These are phyloP conservation scores for Acanthamoeba lenticulata DNA, from an alignment of 208 protist genomes.

Conservation along the genomic window DNA sequence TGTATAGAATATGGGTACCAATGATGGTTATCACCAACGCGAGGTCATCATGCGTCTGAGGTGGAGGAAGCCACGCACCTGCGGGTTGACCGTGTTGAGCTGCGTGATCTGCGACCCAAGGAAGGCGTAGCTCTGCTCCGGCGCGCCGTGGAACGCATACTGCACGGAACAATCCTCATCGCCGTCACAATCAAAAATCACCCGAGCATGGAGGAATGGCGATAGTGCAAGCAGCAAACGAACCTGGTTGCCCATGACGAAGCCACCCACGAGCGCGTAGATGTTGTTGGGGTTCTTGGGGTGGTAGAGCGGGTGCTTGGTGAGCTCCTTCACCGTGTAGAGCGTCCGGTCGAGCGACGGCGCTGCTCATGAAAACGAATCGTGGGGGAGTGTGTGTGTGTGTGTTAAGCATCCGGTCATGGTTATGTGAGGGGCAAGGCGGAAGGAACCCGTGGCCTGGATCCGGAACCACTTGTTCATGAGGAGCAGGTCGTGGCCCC, in stretches of 20 bases:
- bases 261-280: slow-evolving; percentile 14
- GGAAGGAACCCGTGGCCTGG: slow-evolving; percentile 18
- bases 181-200: background rate
- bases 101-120: background rate
- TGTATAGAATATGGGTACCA: background rate
- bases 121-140: slow-evolving; percentile 28
- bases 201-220: background rate
- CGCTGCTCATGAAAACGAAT: background rate
- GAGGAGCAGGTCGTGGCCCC: background rate
- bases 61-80: background rate
- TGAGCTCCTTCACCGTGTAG: background rate
- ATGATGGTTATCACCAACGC: background rate
- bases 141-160: slow-evolving; percentile 9
- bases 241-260: slow-evolving; percentile 23
- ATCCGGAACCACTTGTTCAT: slow-evolving; percentile 51
- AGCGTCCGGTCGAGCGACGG: background rate
- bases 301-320: background rate
- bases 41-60: background rate
- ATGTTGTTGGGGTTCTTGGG: slow-evolving; percentile 35
- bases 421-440: no score
- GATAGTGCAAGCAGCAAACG: background rate
- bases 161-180: background rate
- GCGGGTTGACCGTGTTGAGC: background rate
- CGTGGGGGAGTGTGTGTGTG: background rate
- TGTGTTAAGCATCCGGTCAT: no score